Percentiles rank a stretch among this genome's conserved stretches.
Evolutionary conservation across 108 stramenopile genomes (phyloP).

Genomic region (Parmales sp.): DNA sequence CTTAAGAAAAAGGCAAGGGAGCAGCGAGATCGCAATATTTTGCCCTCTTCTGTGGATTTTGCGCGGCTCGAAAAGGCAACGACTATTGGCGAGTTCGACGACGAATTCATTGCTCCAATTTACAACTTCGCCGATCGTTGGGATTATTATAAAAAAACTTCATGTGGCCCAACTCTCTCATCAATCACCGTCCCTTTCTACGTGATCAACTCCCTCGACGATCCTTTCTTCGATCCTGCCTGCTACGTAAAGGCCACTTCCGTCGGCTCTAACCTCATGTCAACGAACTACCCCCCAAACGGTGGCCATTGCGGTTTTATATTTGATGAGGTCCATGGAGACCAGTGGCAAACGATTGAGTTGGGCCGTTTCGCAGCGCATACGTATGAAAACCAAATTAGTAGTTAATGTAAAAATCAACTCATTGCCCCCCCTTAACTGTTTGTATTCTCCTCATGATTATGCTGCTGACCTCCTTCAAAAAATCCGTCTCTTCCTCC

Average conservation of each 20-base stretch:
- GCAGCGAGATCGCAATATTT: constrained; percentile 35
- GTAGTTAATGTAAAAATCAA: too few species aligned
- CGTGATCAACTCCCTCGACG: constrained; percentile 58
- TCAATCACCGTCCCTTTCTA: constrained; percentile 51
- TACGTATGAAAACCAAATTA: too few species aligned
- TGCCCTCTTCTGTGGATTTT: constrained; percentile 42
- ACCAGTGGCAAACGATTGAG: not conserved
- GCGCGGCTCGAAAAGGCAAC: constrained; percentile 26
- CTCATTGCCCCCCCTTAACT: too few species aligned
- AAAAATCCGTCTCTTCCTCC: too few species aligned
- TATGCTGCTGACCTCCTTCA: too few species aligned
- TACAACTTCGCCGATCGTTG: constrained; percentile 54
- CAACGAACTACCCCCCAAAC: not conserved
- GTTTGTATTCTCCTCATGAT: too few species aligned
- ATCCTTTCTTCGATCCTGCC: constrained; percentile 52
- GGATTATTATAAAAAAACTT: constrained; percentile 63
- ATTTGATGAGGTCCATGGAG: not conserved
- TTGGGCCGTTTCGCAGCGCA: not conserved
- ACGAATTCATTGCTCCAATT: constrained; percentile 50
- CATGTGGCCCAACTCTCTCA: constrained; percentile 40
- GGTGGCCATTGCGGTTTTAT: not conserved
- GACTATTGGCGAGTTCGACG: constrained; percentile 63
- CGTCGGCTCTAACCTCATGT: not conserved
- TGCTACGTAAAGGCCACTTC: not conserved
- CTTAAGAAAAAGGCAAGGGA: constrained; percentile 35